These are phyloP conservation scores for Jimgerdemannia flammicorona DNA, from an alignment of 192 early-diverging fungal species.

Conservation along the genomic window DNA sequence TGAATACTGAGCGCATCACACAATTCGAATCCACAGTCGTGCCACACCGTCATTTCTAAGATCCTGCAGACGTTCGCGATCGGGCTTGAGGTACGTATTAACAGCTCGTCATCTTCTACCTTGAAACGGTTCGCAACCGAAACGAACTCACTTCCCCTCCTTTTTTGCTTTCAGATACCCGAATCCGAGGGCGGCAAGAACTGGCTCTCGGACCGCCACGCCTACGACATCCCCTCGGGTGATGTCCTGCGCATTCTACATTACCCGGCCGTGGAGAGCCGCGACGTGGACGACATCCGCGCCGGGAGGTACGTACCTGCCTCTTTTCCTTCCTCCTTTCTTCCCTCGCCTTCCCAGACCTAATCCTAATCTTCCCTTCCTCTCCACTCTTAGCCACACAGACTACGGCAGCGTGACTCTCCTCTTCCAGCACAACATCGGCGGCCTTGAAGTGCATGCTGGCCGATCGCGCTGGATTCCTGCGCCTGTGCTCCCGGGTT, in stretches of 20 bases:
- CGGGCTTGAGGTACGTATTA: no score
- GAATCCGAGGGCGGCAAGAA: conserved; percentile 38
- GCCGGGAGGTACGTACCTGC: conserved; percentile 37
- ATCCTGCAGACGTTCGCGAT: no score
- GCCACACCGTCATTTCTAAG: no score
- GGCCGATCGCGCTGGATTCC: conserved; percentile 38
- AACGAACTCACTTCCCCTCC: no score
- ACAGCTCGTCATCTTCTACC: no score
- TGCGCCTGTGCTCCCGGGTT: conserved; percentile 45
- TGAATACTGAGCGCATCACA: no score
- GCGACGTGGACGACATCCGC: conserved; percentile 33
- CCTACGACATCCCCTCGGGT: conserved; percentile 35
- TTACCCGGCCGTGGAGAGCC: conserved; percentile 42
- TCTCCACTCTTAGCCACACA: conserved; percentile 34
- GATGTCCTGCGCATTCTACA: conserved; percentile 53
- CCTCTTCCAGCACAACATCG: conserved; percentile 55
- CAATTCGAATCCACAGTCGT: no score
- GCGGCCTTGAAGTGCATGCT: conserved; percentile 41
- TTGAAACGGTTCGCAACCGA: no score
- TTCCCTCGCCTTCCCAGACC: conserved; percentile 7
- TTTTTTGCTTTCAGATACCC: conserved; percentile 24
- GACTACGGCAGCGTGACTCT: conserved; percentile 63
- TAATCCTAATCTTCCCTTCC: conserved; percentile 4
- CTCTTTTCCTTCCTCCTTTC: background rate
- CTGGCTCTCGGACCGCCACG: conserved; percentile 42